Conservation (phyloP, 2,329 filamentous ascomycete genomes). For the Dactylellina drechsleri region DNA sequence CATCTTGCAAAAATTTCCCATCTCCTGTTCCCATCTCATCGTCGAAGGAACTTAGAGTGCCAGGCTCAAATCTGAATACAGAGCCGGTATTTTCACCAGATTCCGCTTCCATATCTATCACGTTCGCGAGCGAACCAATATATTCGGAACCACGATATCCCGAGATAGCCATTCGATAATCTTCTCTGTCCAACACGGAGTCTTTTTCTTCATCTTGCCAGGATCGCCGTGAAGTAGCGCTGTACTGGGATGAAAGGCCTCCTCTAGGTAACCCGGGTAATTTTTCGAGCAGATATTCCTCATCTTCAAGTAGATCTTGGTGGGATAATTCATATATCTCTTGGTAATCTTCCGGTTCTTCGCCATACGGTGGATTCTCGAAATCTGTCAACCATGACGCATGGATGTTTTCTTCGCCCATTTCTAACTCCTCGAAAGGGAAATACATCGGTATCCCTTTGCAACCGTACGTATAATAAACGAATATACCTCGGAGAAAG, state of each 20-base stretch:
- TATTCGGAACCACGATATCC: slow-evolving; percentile 4
- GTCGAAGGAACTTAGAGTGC: too few species aligned
- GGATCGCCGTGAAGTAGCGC: neutral
- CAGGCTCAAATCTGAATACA: too few species aligned
- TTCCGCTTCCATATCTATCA: neutral
- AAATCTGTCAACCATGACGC: neutral
- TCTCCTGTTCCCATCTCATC: slow-evolving; percentile 3
- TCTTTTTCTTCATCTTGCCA: neutral
- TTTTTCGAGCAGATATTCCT: neutral
- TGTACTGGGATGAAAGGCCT: neutral
- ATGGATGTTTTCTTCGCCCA: neutral
- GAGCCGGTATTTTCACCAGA: neutral
- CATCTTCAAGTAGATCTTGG: neutral
- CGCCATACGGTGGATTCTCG: slow-evolving; percentile 14
- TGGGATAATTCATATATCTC: neutral
- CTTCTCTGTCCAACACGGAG: neutral
- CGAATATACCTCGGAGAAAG: slow-evolving; percentile 3
- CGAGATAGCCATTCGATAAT: neutral
- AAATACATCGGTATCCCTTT: slow-evolving; percentile 4
- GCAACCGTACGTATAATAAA: slow-evolving; percentile 3
- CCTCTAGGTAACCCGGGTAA: neutral
- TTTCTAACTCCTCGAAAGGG: neutral
- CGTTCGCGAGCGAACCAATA: neutral
- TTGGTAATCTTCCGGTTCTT: neutral
- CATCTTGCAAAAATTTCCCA: neutral